Base-by-base conservation (phyloP, 768 basidiomycete genomes). In the Leccinum aurantiacum region DNA sequence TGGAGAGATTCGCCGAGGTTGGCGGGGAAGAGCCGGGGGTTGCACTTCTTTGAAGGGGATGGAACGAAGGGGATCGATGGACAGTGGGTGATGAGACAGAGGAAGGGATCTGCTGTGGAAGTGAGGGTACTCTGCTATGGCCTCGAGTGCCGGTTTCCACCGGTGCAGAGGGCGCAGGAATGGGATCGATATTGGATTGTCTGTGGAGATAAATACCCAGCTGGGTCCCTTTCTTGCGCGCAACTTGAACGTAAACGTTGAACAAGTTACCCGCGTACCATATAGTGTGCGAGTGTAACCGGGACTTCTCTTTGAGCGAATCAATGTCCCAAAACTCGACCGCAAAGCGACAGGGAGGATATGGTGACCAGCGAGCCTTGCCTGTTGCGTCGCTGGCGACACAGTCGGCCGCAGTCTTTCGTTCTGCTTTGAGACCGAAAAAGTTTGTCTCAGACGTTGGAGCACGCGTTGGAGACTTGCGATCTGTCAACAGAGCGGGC, bases 321-420 rank as follows among this genome's bases (percentile, higher is more conserved):
- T 90, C 88, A 19, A 93, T 81, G 67, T 90, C 89, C 89, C 91
- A 95, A 70, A 96, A 96, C 73, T 96, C 94, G 54, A 93, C 91
- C 9, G 85, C 84, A 69, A 96, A 93, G 22, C 94, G 84, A 74
- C 81, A 90, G 0, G 95, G 95, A 49, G 89, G 86, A 67, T 85
- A 84, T n/a, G 82, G 78, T 1, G 87, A 82, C 87, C 88, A 92
- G 64, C 74, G 81, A 22, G 69, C 62, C 47, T 81, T 75, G 4
- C 81, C 82, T n/a, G 71, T 73, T 1, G 77, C 58, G 61, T 83
- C 82, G 14, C 67, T 74, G 11, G 76, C 67, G 52, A 81, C 68
- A 63, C 81, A 82, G 46, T 75, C 74, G 6, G 72, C 65, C 1
- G 77, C 78, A 6, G 76, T 74, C 61, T 76, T 78, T 44, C 78